Evolutionary conservation across 2,329 filamentous ascomycete species (phyloP).

Genomic region (Trichophyton benhamiae): DNA sequence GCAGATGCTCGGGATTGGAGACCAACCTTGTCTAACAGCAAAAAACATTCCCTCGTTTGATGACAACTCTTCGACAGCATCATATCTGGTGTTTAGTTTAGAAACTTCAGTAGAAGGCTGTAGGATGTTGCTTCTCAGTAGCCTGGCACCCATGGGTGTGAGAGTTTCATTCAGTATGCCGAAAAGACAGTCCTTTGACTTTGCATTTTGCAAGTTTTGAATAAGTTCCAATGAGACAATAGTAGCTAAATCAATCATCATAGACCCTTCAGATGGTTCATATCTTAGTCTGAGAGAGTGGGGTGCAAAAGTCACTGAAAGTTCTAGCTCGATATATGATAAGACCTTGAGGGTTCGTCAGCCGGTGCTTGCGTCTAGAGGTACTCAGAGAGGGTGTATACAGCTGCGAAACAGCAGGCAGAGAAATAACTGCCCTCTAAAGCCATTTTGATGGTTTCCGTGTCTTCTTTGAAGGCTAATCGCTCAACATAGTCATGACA

Average conservation of each 20-base stretch:
- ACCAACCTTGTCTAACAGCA: slow-evolving; percentile 54
- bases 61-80: slow-evolving; percentile 71
- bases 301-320: slow-evolving; percentile 56
- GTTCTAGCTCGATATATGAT: slow-evolving; percentile 63
- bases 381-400: slow-evolving; percentile 34
- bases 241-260: slow-evolving; percentile 90
- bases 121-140: slow-evolving; percentile 73
- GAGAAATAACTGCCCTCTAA: slow-evolving; percentile 76
- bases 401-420: slow-evolving; percentile 72
- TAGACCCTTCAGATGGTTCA: slow-evolving; percentile 75
- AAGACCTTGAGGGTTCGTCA: slow-evolving; percentile 46
- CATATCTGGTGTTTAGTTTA: slow-evolving; percentile 60
- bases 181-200: slow-evolving; percentile 71
- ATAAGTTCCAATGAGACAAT: slow-evolving; percentile 80
- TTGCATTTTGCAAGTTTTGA: slow-evolving; percentile 66
- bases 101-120: slow-evolving; percentile 68
- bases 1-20: background rate
- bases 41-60: slow-evolving; percentile 77
- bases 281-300: slow-evolving; percentile 79
- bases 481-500: slow-evolving; percentile 67
- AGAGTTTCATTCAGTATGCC: slow-evolving; percentile 72
- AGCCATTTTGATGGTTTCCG: slow-evolving; percentile 68
- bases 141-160: slow-evolving; percentile 77
- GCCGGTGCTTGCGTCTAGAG: background rate
- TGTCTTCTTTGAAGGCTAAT: slow-evolving; percentile 67